Conservation (phyloP, 2,329 filamentous ascomycete species). For the Trichoderma breve region DNA sequence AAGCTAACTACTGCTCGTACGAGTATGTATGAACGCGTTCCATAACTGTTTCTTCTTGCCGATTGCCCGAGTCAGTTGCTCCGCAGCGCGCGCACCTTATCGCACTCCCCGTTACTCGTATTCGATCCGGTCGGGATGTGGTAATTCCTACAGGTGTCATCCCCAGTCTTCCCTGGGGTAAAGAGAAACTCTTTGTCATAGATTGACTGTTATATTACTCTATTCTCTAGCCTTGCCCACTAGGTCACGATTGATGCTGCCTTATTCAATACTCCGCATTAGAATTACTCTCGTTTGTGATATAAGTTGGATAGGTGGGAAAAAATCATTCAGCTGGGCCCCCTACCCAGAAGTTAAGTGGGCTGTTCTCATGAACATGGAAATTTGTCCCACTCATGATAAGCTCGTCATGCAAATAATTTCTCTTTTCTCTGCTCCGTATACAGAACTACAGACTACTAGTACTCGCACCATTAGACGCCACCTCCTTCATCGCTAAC, state of each 20-base stretch:
- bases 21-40: not conserved
- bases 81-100: not conserved
- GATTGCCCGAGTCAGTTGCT: not conserved
- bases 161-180: not conserved
- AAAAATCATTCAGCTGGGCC: not conserved
- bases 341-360: not conserved
- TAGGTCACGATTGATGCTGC: not conserved
- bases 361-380: not conserved
- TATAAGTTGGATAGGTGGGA: not conserved
- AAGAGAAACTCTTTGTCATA: not conserved
- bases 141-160: not conserved
- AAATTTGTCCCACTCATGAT: not conserved
- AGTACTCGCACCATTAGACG: not conserved
- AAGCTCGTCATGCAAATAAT: not conserved
- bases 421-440: not conserved
- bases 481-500: not conserved
- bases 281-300: not conserved
- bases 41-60: not conserved
- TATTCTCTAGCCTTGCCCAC: not conserved
- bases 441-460: not conserved
- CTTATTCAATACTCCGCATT: not conserved
- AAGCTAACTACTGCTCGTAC: not conserved
- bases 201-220: not conserved
- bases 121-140: not conserved
- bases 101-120: not conserved